phyloP scores from a whole-genome alignment of 306 rosid species.

The Neltuma alba region DNA sequence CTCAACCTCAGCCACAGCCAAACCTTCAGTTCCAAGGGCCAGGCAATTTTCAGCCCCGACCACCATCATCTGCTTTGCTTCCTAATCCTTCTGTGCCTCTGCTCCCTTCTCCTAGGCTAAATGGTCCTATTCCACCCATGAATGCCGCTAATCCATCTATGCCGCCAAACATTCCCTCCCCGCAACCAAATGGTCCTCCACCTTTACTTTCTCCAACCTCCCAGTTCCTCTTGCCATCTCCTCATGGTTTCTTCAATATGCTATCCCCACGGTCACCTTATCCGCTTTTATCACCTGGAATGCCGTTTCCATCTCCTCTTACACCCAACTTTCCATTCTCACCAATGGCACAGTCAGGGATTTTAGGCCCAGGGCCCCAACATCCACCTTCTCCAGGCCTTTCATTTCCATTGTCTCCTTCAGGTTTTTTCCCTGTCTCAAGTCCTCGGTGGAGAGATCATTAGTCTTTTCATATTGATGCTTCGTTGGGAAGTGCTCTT shows the following conservation, averaged over 20 bases:
- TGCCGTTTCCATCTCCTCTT: constrained; percentile 71
- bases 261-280: constrained; percentile 82
- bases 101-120: constrained; percentile 57
- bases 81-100: constrained; percentile 60
- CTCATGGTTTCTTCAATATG: constrained; percentile 68
- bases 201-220: constrained; percentile 85
- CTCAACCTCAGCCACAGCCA: constrained; percentile 40
- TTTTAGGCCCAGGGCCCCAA: constrained; percentile 94
- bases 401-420: constrained; percentile 75
- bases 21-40: constrained; percentile 52
- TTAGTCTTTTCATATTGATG: constrained; percentile 41
- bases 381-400: constrained; percentile 88
- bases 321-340: constrained; percentile 85
- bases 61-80: constrained; percentile 57
- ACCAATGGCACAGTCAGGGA: constrained; percentile 72
- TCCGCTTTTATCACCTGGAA: constrained; percentile 82
- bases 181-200: constrained; percentile 57
- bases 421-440: constrained; percentile 69
- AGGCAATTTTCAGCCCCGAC: constrained; percentile 43
- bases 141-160: constrained; percentile 44
- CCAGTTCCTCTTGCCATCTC: constrained; percentile 86
- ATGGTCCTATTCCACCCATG: constrained; percentile 52
- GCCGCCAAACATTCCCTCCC: constrained; percentile 54
- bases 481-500: constrained; percentile 30
- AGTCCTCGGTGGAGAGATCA: constrained; percentile 94